These are phyloP conservation scores for Fusarium compactum DNA, from an alignment of 2,329 filamentous ascomycete genomes.

Conservation along the genomic window DNA sequence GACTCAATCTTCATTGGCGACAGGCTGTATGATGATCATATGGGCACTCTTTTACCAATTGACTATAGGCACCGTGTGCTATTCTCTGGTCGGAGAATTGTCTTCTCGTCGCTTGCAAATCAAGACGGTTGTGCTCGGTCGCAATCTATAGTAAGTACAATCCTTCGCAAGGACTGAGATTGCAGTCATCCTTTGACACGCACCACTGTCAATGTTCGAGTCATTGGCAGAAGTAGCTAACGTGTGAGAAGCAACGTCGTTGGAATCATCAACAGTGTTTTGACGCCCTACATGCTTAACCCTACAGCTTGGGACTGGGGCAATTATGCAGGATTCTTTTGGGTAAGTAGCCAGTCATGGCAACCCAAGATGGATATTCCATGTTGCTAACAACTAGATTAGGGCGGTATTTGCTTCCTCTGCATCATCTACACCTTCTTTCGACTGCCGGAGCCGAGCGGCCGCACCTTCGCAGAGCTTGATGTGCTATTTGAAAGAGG, in stretches of 20 bases:
- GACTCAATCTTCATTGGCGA: conserved; percentile 75
- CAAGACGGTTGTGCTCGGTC: conserved; percentile 90
- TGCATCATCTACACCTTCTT: conserved; percentile 80
- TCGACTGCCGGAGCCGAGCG: conserved; percentile 76
- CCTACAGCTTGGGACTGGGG: conserved; percentile 88
- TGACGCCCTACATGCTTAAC: conserved; percentile 95
- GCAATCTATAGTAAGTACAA: conserved; percentile 75
- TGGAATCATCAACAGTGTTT: conserved; percentile 81
- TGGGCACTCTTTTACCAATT: conserved; percentile 89
- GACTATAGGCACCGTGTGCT: conserved; percentile 89
- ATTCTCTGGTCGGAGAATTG: conserved; percentile 87
- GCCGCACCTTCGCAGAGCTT: conserved; percentile 86
- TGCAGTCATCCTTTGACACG: background rate
- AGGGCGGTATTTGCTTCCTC: conserved; percentile 80
- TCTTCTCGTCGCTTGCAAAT: conserved; percentile 86
- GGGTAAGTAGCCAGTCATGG: conserved; percentile 61
- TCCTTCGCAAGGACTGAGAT: background rate
- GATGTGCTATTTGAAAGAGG: conserved; percentile 84
- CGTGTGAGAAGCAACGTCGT: conserved; percentile 73
- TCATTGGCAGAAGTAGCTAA: conserved; percentile 27
- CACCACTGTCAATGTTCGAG: background rate
- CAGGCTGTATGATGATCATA: conserved; percentile 85
- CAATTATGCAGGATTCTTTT: conserved; percentile 90
- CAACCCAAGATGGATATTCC: background rate
- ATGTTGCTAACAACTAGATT: conserved; percentile 28